These are phyloP conservation scores for Daldinia childiae DNA, from an alignment of 495 filamentous ascomycete species.

Conservation along the genomic window DNA sequence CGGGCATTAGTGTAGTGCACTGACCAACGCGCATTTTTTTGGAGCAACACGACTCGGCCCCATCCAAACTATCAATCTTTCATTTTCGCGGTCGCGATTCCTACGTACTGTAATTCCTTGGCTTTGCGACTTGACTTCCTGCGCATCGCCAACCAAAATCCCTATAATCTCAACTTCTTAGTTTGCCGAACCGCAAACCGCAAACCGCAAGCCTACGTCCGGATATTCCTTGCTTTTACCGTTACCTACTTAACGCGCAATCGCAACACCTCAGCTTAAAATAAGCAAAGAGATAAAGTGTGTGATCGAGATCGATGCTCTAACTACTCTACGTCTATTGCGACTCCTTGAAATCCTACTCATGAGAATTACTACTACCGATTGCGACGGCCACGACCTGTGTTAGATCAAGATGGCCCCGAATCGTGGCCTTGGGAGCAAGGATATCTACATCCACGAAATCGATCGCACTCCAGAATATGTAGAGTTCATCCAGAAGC, in stretches of 20 bases:
- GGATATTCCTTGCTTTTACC: not conserved
- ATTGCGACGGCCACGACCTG: slow-evolving; percentile 2
- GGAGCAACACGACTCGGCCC: slow-evolving; percentile 28
- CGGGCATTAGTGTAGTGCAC: slow-evolving; percentile 11
- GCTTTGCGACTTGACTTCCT: slow-evolving; percentile 2
- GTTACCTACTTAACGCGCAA: not conserved
- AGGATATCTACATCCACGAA: slow-evolving; percentile 44
- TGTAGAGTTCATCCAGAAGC: slow-evolving; percentile 72
- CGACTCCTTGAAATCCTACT: not conserved
- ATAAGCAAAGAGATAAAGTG: not conserved
- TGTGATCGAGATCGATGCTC: not conserved
- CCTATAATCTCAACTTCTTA: not conserved
- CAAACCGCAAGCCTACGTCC: not conserved
- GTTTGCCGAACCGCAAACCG: not conserved
- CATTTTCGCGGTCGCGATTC: slow-evolving; percentile 20
- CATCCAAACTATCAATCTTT: slow-evolving; percentile 19
- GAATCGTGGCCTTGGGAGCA: slow-evolving; percentile 38
- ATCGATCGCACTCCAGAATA: slow-evolving; percentile 69
- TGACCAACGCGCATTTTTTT: slow-evolving; percentile 20
- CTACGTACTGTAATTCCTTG: not conserved
- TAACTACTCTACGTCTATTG: slow-evolving; percentile 9
- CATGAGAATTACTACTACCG: not conserved
- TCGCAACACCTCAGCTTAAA: not conserved
- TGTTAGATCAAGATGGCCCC: slow-evolving; percentile 37
- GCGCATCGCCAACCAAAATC: slow-evolving; percentile 7